Base-by-base conservation (phyloP, 2,329 filamentous ascomycete genomes). In the Cytospora piceicola region DNA sequence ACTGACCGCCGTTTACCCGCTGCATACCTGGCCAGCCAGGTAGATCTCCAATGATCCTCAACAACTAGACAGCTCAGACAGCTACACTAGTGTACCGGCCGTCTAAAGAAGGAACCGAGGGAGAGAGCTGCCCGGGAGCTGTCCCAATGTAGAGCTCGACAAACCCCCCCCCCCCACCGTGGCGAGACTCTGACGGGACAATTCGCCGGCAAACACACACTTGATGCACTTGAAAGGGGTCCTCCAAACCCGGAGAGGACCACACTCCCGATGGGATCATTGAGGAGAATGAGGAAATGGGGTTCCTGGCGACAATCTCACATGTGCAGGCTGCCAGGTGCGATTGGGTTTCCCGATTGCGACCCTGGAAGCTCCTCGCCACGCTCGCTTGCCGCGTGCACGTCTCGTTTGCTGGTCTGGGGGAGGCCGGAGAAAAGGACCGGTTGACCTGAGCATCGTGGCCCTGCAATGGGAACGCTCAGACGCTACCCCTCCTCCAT, bases 1-100 rank as follows among this genome's bases (percentile, higher is more conserved):
- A 67, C 66, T 67, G 66, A 67, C 66, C 66, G 66, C 66, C 63
- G 63, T 65, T 65, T 67, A 56, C 30, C 58, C 63, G 51, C n/a
- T 49, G 22, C 51, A 63, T 51, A n/a, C n/a, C n/a, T n/a, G n/a
- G n/a, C n/a, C n/a, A n/a, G n/a, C n/a, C n/a, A n/a, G n/a, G n/a
- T n/a, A 65, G 24, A 22, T 55, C 34, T 24, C 34, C n/a, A 27
- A 24, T 34, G 46, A 27, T 27, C 39, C 52, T 42, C 39, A 42
- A 42, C 15, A 42, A n/a, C n/a, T n/a, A n/a, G n/a, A n/a, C n/a
- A n/a, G n/a, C n/a, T n/a, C n/a, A n/a, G n/a, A n/a, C n/a, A n/a
- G n/a, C n/a, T n/a, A n/a, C n/a, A n/a, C n/a, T n/a, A n/a, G n/a
- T n/a, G n/a, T n/a, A n/a, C n/a, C n/a, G n/a, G n/a, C n/a, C n/a